Evolutionary conservation across 805 yeast genomes (phyloP).

Genomic region (Wickerhamomyces silvicola): DNA sequence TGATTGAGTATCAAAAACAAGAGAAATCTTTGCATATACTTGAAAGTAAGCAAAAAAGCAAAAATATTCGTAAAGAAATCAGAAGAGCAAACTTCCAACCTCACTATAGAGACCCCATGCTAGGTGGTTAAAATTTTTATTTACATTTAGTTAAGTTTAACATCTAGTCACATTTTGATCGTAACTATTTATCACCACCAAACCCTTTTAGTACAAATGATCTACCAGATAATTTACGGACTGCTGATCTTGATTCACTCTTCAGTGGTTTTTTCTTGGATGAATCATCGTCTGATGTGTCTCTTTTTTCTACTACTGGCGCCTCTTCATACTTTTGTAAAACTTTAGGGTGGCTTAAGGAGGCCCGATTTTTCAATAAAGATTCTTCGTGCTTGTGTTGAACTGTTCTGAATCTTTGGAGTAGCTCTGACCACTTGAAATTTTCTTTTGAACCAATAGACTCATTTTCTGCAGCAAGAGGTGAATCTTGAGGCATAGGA

Average conservation of each 20-base stretch:
- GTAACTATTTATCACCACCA: constrained; percentile 14
- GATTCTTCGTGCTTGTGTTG: constrained; percentile 35
- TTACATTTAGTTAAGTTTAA: too few species aligned
- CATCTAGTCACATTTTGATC: not conserved
- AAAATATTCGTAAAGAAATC: constrained; percentile 42
- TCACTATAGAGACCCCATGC: constrained; percentile 73
- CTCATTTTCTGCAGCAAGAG: constrained; percentile 3
- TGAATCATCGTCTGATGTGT: constrained; percentile 12
- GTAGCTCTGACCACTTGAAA: constrained; percentile 34
- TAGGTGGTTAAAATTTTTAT: constrained; percentile 27
- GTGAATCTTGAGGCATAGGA: constrained; percentile 4
- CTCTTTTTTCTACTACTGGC: constrained; percentile 11
- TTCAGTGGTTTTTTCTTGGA: constrained; percentile 4
- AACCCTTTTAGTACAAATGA: constrained; percentile 25
- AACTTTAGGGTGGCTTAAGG: constrained; percentile 8
- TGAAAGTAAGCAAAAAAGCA: constrained; percentile 39
- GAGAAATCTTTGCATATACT: constrained; percentile 37
- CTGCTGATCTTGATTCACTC: constrained; percentile 16
- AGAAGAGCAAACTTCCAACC: constrained; percentile 76
- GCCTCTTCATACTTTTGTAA: constrained; percentile 19
- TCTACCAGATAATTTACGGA: constrained; percentile 24
- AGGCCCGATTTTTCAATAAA: constrained; percentile 10
- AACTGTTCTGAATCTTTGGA: constrained; percentile 42
- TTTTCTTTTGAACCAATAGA: constrained; percentile 17
- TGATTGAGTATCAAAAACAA: constrained; percentile 49